Conservation (phyloP, 2,329 filamentous ascomycete species). For the Didymella exigua region DNA sequence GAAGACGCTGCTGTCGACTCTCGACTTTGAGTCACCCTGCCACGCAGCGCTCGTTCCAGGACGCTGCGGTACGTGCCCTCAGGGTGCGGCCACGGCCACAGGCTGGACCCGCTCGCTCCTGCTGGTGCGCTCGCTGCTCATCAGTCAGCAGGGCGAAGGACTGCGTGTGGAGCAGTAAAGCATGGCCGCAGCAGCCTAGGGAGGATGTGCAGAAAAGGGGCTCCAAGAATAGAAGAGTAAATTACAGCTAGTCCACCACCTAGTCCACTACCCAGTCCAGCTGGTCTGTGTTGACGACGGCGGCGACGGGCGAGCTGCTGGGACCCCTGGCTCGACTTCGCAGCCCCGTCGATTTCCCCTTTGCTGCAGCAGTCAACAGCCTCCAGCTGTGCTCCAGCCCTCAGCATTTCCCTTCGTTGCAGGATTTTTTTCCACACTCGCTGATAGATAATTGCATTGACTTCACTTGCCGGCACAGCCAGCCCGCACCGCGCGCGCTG, state of each 20-base stretch:
- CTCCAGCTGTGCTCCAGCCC: slow-evolving; percentile 17
- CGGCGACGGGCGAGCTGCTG: slow-evolving; percentile 18
- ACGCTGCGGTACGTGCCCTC: neutral
- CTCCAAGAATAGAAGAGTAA: slow-evolving; percentile 12
- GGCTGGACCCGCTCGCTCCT: slow-evolving; percentile 6
- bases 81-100: neutral
- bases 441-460: slow-evolving; percentile 32
- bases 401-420: slow-evolving; percentile 39
- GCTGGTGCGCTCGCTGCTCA: slow-evolving; percentile 9
- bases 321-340: slow-evolving; percentile 21
- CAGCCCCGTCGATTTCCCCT: slow-evolving; percentile 30
- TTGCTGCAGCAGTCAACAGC: slow-evolving; percentile 24
- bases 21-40: slow-evolving; percentile 12
- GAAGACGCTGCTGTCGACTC: slow-evolving; percentile 5
- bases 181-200: slow-evolving; percentile 13
- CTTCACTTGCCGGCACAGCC: slow-evolving; percentile 8
- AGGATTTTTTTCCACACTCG: slow-evolving; percentile 36
- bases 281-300: slow-evolving; percentile 1
- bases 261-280: too few relatives aligned
- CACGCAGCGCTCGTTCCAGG: slow-evolving; percentile 5
- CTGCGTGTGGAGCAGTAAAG: slow-evolving; percentile 17
- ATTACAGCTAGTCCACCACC: slow-evolving; percentile 17
- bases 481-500: slow-evolving; percentile 20
- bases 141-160: slow-evolving; percentile 11
- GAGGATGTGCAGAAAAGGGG: slow-evolving; percentile 12